Base-by-base conservation (phyloP, 1,284 basidiomycete species). In the Bondarzewia mesenterica region DNA sequence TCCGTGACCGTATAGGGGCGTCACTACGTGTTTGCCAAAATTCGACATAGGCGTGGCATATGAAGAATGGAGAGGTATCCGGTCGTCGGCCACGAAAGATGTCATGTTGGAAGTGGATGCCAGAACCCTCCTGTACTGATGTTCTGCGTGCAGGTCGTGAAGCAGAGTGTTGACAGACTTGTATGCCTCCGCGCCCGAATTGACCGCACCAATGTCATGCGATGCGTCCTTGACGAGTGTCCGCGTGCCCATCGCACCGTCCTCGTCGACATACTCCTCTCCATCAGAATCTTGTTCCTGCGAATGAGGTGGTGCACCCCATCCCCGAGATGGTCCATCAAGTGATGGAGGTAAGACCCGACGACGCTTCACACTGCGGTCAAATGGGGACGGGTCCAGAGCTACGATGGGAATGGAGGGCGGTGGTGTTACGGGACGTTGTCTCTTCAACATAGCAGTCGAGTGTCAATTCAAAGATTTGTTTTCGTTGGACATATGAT, bases 391-490 rank as follows among this genome's bases (percentile, higher is more conserved):
- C 35, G 46, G 35, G 35, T 51, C 49, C 10, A 27, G 25, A 29
- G 29, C 41, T 36, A 49, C 18, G 21, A 52, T 49, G 7, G 49
- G 50, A 27, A 32, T 42, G 14, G 48, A 23, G 21, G 50, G 36
- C 10, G 52, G 48, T 12, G 78, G 80, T 7, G 79, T 78, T 15
- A 61, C 57, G 14, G 70, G 73, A 47, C 85, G 69, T 51, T 77
- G 82, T 55, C 85, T 73, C 61, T 88, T 88, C 54, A 87, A 65
- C 85, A 87, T 88, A 25, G 47, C 42, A 39, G 46, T 16, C 16
- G 32, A 16, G 10, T 29, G 18, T 2, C n/a, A 7, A 22, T 15
- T n/a, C 22, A 21, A 7, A n/a, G 7, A 16, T 38, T 38, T 15
- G 16, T 37, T 38, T 18, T 21, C n/a, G n/a, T n/a, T n/a, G n/a